Conservation (phyloP, 208 protist species). For the Trypanosoma avium region DNA sequence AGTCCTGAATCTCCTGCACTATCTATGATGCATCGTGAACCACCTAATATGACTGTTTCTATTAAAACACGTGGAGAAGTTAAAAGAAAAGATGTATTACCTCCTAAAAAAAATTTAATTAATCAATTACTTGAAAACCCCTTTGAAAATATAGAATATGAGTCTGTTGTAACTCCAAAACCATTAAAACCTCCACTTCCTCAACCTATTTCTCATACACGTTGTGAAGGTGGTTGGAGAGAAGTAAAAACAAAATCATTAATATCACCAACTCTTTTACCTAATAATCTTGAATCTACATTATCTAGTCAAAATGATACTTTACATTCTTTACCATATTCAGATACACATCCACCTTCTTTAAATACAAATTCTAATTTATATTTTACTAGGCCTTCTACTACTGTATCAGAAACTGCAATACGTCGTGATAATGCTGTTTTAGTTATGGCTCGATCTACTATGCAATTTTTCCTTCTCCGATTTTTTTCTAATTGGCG, state of each 20-base stretch:
- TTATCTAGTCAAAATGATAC: not conserved
- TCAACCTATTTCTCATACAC: no score
- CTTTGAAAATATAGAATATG: not conserved
- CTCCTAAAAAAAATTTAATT: not conserved
- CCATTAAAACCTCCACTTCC: not conserved
- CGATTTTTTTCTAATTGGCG: constrained; percentile 29
- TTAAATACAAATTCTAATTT: not conserved
- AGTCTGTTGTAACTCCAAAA: not conserved
- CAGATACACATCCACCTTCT: not conserved
- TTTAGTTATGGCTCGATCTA: constrained; percentile 7
- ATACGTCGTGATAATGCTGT: constrained; percentile 5
- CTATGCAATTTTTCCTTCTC: constrained; percentile 20
- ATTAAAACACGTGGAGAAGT: not conserved
- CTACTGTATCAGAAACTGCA: not conserved
- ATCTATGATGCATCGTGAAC: not conserved
- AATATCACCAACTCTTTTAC: not conserved
- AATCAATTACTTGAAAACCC: not conserved
- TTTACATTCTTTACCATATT: not conserved
- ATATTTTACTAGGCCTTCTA: not conserved
- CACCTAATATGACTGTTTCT: not conserved
- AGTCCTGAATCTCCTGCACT: not conserved
- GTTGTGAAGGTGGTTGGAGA: no score
- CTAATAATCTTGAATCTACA: not conserved
- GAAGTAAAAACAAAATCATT: not conserved
- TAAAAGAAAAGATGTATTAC: not conserved